A percentile compares a stretch with the other conserved stretches of the same genome.
These are phyloP conservation scores for Gilbertella persicaria DNA, from an alignment of 371 early-diverging fungal species.

Conservation along the genomic window DNA sequence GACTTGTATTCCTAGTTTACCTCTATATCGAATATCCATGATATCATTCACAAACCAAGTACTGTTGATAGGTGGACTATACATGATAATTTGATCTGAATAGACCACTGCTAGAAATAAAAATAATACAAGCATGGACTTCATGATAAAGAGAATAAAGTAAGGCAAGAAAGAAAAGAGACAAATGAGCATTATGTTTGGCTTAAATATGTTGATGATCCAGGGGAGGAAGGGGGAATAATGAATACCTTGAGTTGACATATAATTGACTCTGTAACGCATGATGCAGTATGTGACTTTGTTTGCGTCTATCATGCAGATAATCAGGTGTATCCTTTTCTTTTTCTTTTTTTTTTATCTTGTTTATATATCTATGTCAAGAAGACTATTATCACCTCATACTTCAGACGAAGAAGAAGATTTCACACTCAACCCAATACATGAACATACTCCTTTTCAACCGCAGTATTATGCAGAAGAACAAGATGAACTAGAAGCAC, in stretches of 20 bases:
- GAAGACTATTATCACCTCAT: conserved; percentile 14
- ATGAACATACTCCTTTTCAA: conserved; percentile 9
- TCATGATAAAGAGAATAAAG: conserved; percentile 1
- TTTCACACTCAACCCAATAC: conserved; percentile 18
- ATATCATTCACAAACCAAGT: conserved; percentile 17
- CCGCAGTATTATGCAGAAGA: not conserved
- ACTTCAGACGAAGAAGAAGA: conserved; percentile 25
- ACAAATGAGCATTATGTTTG: no score
- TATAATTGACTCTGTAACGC: no score
- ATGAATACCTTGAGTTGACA: no score
- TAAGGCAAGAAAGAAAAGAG: not conserved
- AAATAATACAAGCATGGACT: not conserved
- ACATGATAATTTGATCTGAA: conserved; percentile 32
- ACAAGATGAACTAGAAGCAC: conserved; percentile 53
- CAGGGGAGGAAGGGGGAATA: no score
- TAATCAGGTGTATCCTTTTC: not conserved
- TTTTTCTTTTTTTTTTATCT: conserved; percentile 2
- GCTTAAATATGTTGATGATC: no score
- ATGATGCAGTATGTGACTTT: no score
- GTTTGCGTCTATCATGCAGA: no score
- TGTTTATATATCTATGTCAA: conserved; percentile 13
- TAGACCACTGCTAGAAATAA: not conserved
- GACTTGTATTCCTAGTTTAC: conserved; percentile 13
- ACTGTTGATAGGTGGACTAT: conserved; percentile 24
- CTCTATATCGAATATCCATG: conserved; percentile 35